Evolutionary conservation across 257 asterid species (phyloP), one percentile per base, ranked within the genome.

Genomic region (Petunia secreta): DNA sequence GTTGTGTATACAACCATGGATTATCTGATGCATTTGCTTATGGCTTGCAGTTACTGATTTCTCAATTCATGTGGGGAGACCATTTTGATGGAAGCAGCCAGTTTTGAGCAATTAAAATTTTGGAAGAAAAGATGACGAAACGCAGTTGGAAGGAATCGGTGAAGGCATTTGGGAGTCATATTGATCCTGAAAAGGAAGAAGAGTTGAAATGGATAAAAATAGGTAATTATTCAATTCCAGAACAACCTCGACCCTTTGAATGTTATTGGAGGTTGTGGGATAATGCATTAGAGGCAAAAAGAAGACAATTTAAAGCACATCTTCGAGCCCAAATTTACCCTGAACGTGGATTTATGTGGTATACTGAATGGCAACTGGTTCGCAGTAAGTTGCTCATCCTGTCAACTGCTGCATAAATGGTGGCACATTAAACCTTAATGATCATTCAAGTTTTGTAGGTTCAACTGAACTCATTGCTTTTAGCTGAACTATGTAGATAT

Each of bases 161-260:
- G 64, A 85, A 76, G 75, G 81, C 90, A 7, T 84, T 91, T 5
- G 36, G 79, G 81, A 84, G 82, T 75, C 95, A 92, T 86, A 80
- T 91, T 62, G 92, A 92, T 86, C 88, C 93, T 11, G 91, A 87
- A 39, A 89, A 85, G 14, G 98, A 94, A 71, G 97, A 92, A 37
- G 89, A 89, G 7, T 83, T 90, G 80, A 92, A 87, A 84, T 84
- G 91, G 88, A 80, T 81, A 82, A 90, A 92, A 86, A 85, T 80
- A 87, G 98, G 98, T 92, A 91, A 83, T 39, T 58, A 25, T 81
- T 65, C 77, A 16, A 52, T 75, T 79, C 73, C 78, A 81, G 75
- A 74, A 64, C 83, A 75, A 80, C 79, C 73, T 77, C 82, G 59
- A 50, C 76, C 82, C 68, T 85, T 79, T 66, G 81, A 79, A 34